Evolutionary conservation across 139 green algal genomes (phyloP).

Genomic region (Tetradesmus obliquus): DNA sequence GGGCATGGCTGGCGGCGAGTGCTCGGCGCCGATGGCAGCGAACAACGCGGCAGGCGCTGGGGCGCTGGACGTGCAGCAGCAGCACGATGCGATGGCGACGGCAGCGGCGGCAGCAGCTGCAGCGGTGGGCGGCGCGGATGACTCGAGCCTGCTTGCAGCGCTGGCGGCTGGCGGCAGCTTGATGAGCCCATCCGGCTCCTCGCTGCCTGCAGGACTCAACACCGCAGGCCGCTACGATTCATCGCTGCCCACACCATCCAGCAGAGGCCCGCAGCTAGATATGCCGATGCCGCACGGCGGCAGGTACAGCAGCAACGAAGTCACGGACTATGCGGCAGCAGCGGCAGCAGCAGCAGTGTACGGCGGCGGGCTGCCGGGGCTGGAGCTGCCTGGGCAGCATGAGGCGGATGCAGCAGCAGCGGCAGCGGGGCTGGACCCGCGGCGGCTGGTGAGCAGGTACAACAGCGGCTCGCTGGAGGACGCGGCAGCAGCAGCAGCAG

Average conservation of each 20-base stretch:
- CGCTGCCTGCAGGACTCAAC: constrained; percentile 14
- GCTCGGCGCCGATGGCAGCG: background rate
- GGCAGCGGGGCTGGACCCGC: background rate
- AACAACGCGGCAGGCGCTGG: constrained; percentile 2
- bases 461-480: constrained; percentile 1
- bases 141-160: background rate
- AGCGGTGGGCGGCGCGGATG: background rate
- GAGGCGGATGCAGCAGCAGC: background rate
- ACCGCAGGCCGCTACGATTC: constrained; percentile 12
- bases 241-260: constrained; percentile 7
- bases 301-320: constrained; percentile 33
- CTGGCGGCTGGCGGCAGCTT: constrained; percentile 22
- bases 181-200: constrained; percentile 30
- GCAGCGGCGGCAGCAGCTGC: constrained; percentile 1
- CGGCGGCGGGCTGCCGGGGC: background rate
- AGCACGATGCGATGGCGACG: constrained; percentile 33
- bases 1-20: background rate
- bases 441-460: background rate
- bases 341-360: constrained; percentile 21
- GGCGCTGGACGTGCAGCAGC: background rate
- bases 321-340: constrained; percentile 35
- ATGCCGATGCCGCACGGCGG: constrained; percentile 1
- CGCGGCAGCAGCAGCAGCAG: background rate
- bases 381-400: background rate
- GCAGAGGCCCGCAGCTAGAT: background rate